phyloP scores from a whole-genome alignment of 1,139 yeast genomes.

The Kurtzmaniella natalensis region DNA sequence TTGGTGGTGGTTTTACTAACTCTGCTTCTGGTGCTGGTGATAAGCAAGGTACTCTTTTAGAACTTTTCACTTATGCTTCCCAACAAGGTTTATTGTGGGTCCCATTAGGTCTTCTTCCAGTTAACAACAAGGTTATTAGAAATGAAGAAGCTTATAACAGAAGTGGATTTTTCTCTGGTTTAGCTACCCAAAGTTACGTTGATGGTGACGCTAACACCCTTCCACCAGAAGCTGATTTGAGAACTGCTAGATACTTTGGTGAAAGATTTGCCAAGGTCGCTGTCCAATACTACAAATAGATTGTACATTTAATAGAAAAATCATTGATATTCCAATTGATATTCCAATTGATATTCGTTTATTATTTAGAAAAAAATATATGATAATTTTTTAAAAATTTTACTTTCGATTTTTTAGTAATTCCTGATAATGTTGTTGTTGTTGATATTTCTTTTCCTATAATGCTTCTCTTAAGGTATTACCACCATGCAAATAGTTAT shows the following conservation, averaged over 20 bases:
- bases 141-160: background rate
- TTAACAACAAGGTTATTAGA: slow-evolving; percentile 7
- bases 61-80: slow-evolving; percentile 6
- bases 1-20: slow-evolving; percentile 9
- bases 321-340: too few species aligned
- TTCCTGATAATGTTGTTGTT: too few species aligned
- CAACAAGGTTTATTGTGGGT: slow-evolving; percentile 13
- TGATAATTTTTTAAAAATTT: too few species aligned
- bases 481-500: slow-evolving; percentile 31
- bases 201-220: background rate
- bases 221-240: slow-evolving; percentile 1
- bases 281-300: background rate
- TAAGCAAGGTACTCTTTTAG: slow-evolving; percentile 6
- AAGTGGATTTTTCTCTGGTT: background rate
- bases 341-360: too few species aligned
- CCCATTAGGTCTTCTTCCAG: slow-evolving; percentile 27
- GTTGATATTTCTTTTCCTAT: background rate
- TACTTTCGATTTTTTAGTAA: too few species aligned
- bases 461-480: slow-evolving; percentile 6
- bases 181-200: background rate
- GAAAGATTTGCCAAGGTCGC: background rate
- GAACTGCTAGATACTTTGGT: background rate
- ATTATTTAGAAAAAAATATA: too few species aligned
- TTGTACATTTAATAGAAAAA: too few species aligned
- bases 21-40: slow-evolving; percentile 9